Evolutionary conservation across 371 early-diverging fungal species (phyloP).

Genomic region (Lichtheimia ramosa): DNA sequence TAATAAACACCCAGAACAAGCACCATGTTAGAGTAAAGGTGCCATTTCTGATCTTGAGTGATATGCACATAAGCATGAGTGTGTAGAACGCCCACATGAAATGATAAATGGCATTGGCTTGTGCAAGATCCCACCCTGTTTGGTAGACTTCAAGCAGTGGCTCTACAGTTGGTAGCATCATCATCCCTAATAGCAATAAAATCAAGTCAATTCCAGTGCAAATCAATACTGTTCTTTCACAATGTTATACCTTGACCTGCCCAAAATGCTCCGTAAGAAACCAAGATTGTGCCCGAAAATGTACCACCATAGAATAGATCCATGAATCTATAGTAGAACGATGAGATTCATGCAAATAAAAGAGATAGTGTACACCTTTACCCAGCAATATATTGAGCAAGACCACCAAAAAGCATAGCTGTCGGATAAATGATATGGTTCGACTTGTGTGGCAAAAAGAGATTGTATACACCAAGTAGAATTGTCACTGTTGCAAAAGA

Average conservation of each 20-base stretch:
- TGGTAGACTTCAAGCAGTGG: conserved; percentile 24
- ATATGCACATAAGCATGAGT: conserved; percentile 37
- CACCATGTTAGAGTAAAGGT: conserved; percentile 31
- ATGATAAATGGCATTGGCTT: conserved; percentile 32
- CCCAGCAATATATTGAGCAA: conserved; percentile 29
- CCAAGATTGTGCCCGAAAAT: conserved; percentile 28
- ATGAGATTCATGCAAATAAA: neutral
- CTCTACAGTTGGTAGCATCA: conserved; percentile 34
- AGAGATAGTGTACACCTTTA: neutral
- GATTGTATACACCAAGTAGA: conserved; percentile 14
- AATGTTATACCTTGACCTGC: neutral
- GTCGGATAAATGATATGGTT: conserved; percentile 21
- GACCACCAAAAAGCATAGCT: conserved; percentile 28
- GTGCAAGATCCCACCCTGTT: conserved; percentile 24
- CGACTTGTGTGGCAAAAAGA: conserved; percentile 21
- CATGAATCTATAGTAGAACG: conserved; percentile 5
- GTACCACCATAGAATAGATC: conserved; percentile 21
- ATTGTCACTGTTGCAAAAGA: conserved; percentile 27
- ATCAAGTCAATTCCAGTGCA: no score
- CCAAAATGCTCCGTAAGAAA: conserved; percentile 37
- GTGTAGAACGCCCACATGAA: conserved; percentile 48
- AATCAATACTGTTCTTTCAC: no score
- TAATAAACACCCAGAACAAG: conserved; percentile 12
- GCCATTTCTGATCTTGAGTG: conserved; percentile 33
- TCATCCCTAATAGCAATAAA: conserved; percentile 7